Conservation (phyloP, 352 stramenopile species). For the Aphanomyces invadans region DNA sequence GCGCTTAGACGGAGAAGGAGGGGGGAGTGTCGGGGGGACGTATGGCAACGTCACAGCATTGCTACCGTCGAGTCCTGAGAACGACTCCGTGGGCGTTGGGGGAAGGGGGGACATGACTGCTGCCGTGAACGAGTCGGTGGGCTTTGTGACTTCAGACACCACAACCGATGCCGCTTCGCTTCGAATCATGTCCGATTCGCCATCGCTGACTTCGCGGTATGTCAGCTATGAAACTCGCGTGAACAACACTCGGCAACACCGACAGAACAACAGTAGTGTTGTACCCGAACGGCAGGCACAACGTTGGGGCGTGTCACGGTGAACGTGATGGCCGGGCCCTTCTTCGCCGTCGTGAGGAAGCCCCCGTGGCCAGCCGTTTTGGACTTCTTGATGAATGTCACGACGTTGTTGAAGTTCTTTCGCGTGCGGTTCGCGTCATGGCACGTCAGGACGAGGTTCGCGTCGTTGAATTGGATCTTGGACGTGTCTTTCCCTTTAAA, state of each 20-base stretch:
- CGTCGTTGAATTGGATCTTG: conserved; percentile 20
- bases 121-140: background rate
- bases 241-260: background rate
- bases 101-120: background rate
- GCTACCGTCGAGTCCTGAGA: background rate
- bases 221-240: background rate
- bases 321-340: conserved; percentile 14
- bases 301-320: background rate
- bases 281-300: background rate
- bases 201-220: background rate
- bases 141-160: background rate
- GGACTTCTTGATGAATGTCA: conserved; percentile 15
- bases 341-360: conserved; percentile 13
- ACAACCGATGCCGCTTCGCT: background rate
- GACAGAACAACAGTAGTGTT: background rate
- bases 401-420: conserved; percentile 23
- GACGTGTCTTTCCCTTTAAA: conserved; percentile 19
- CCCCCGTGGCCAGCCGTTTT: background rate
- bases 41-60: background rate
- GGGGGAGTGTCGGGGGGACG: background rate
- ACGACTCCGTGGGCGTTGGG: background rate
- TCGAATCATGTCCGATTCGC: background rate
- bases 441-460: conserved; percentile 16
- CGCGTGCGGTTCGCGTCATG: conserved; percentile 19
- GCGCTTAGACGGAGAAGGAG: background rate